Conservation (phyloP, 768 basidiomycete species). For the Phylloporus rhodoxanthus region DNA sequence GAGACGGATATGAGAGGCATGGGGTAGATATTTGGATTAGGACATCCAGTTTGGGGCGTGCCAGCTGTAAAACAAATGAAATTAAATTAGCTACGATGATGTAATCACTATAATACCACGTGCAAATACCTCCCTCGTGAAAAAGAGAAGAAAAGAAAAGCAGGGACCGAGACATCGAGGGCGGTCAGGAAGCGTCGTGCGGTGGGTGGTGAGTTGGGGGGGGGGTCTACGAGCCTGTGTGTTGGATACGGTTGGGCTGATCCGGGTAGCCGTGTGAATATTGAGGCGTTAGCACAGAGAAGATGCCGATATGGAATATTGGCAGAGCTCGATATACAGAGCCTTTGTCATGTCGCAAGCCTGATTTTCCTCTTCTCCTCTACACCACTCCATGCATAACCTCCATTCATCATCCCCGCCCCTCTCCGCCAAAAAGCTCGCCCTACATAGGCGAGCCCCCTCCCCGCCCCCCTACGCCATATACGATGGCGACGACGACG, state of each 20-base stretch:
- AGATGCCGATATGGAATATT: constrained; percentile 37
- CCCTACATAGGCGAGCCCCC: constrained; percentile 4
- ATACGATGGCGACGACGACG: constrained; percentile 21
- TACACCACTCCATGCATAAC: constrained; percentile 24
- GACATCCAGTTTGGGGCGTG: constrained; percentile 5
- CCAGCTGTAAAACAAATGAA: constrained; percentile 8
- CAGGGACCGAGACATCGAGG: neutral
- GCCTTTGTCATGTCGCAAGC: constrained; percentile 36
- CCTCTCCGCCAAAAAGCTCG: constrained; percentile 10
- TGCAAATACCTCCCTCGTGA: constrained; percentile 14
- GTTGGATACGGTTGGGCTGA: constrained; percentile 1
- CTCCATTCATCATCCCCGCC: constrained; percentile 12
- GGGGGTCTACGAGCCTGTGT: neutral
- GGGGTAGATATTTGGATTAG: neutral
- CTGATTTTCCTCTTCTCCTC: constrained; percentile 30
- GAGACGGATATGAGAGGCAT: too few relatives aligned
- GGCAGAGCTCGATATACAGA: constrained; percentile 35
- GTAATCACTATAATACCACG: constrained; percentile 23
- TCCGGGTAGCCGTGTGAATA: constrained; percentile 27
- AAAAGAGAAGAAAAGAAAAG: neutral
- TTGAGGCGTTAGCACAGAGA: constrained; percentile 25
- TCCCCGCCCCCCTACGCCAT: constrained; percentile 9
- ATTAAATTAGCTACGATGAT: constrained; percentile 22
- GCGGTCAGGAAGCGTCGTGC: neutral
- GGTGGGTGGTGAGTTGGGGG: neutral